A percentile compares a stretch with the other conserved stretches of the same genome.
Conservation (phyloP, 495 filamentous ascomycete species). For the Ramalina intermedia region DNA sequence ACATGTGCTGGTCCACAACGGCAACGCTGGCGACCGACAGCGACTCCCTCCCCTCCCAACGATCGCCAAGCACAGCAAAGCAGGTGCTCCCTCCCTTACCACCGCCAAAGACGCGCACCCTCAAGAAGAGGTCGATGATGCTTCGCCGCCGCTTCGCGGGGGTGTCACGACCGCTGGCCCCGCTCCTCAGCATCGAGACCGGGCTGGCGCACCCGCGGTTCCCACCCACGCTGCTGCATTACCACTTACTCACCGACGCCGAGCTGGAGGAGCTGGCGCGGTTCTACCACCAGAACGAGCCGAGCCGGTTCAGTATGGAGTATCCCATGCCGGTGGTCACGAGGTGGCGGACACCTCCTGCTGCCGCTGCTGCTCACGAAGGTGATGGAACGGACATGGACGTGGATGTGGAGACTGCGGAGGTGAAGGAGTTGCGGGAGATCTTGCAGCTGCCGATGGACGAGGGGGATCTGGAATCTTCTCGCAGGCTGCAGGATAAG, state of each 20-base stretch:
- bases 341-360: conserved; percentile 16
- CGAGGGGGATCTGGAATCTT: conserved; percentile 4
- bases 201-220: conserved; percentile 50
- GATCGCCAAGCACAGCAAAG: neutral
- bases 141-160: conserved; percentile 21
- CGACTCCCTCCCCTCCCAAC: neutral
- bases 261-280: conserved; percentile 59
- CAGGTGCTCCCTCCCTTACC: neutral
- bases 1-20: neutral
- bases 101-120: neutral
- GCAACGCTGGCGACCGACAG: neutral
- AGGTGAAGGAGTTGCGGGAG: conserved; percentile 4
- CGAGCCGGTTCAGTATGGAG: conserved; percentile 31
- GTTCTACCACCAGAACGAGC: conserved; percentile 62
- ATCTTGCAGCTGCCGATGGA: conserved; percentile 2
- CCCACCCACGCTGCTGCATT: conserved; percentile 50
- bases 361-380: conserved; percentile 5
- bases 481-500: conserved; percentile 40
- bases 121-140: conserved; percentile 12
- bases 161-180: conserved; percentile 22
- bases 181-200: conserved; percentile 32
- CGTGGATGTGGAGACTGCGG: conserved; percentile 22
- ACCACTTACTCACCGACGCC: conserved; percentile 56
- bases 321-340: conserved; percentile 46
- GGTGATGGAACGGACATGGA: neutral